Evolutionary conservation across 2,329 filamentous ascomycete genomes (phyloP), one percentile per base, ranked within the genome.

Genomic region (Phaeoacremonium minimum): DNA sequence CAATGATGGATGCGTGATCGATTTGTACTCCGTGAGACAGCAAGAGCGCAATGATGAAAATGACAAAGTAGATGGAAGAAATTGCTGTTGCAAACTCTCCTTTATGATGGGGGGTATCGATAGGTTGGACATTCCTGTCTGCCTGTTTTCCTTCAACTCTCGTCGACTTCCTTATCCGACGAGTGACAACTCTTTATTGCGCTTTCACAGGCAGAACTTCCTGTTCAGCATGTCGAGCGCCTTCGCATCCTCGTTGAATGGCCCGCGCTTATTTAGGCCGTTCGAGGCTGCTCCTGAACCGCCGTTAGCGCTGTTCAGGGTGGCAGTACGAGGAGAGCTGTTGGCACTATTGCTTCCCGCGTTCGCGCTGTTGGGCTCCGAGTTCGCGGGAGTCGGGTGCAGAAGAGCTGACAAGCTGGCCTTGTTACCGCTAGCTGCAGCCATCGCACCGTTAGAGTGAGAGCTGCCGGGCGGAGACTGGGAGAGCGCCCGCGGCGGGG

Each of bases 361-460:
- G 40, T 68, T 69, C 8, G 62, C 64, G 46, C 62, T 69, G 42
- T 55, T 64, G 20, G 65, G 63, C 52, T 69, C 71, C 33, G 68
- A 69, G 41, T 54, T 63, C 12, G 66, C 50, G 3, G 66, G 59
- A 2, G 67, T 67, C 3, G 75, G 67, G 49, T 78, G 73, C n/a
- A 76, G 58, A 13, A 66, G 54, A 2, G 66, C 64, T 7, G 71
- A 69, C 6, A 76, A 48, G 48, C 65, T 72, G 4, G 69, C 63
- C 56, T 62, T 71, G 52, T 64, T 60, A 30, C 50, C 43, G 18
- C 40, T 47, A 57, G 12, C 40, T 28, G 30, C 45, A 7, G 46
- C 36, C 13, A 47, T 35, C 18, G 32, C n/a, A 6, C 51, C 42
- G 7, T 66, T 60, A 4, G 60, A 53, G 37, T 66, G 58, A 5